Evolutionary conservation across 106 monocot genomes (phyloP), one percentile per base, ranked within the genome.

Genomic region (Allium sativum): DNA sequence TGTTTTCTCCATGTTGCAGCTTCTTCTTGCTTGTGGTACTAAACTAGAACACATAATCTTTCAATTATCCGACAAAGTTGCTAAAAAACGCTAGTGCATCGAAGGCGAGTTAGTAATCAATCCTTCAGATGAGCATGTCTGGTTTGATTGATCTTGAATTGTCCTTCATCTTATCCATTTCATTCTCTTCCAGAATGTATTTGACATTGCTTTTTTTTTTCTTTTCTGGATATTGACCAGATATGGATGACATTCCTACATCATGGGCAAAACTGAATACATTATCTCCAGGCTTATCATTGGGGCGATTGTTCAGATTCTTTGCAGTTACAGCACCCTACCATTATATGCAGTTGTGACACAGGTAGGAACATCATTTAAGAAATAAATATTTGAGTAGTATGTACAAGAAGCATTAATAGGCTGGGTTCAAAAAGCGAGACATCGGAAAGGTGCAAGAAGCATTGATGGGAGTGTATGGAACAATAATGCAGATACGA

Each of bases 101-200:
- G 64, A 79, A 59, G 90, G 90, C 44, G 82, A 85, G 18, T 56
- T 90, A 66, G 64, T 90, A 12, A 74, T 90, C 11, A 79, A 57
- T 5, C 90, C 79, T 9, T 90, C 90, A 66, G 82, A 90, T 9
- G 74, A 90, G 10, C 85, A 85, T 55, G 84, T 90, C 59, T 90
- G 90, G 90, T 85, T 90, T 47, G 55, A 59, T n/a, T 68, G 72
- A 8, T 85, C 90, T 6, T 51, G 57, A 14, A 74, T 90, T 31
- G 22, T 85, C 65, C 77, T 85, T 21, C 68, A 65, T 74, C 53
- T 90, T 40, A 79, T 90, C 50, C 85, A 90, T 50, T 82, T 90
- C 48, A 89, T 89, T 42, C 78, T 89, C 48, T 85, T 89, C 31
- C 84, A 84, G 54, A 84, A 82, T 51, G 84, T 84, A 2, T 89